Conservation (phyloP, 768 basidiomycete species). For the Termitomyces heimii region DNA sequence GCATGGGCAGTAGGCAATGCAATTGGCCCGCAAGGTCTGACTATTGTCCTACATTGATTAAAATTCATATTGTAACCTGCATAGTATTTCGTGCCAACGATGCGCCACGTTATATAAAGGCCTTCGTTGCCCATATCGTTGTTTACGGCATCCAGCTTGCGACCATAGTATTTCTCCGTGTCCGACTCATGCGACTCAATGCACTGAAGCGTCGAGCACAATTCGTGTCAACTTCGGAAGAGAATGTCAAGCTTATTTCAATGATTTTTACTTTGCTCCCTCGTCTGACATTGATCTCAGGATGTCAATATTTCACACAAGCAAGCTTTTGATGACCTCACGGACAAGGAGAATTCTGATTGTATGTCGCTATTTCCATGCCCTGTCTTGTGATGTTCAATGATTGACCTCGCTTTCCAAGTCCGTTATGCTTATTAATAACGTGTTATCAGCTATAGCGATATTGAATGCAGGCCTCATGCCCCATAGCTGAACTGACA, state of each 20-base stretch:
- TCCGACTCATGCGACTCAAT: slow-evolving; percentile 37
- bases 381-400: background rate
- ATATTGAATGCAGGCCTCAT: background rate
- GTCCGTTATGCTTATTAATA: slow-evolving; percentile 32
- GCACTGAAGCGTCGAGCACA: slow-evolving; percentile 33
- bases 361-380: slow-evolving; percentile 20
- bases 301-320: slow-evolving; percentile 28
- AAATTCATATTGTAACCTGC: background rate
- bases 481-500: background rate
- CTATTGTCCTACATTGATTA: background rate
- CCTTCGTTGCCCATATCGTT: slow-evolving; percentile 40
- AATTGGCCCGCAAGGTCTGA: slow-evolving; percentile 35
- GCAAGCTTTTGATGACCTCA: slow-evolving; percentile 43
- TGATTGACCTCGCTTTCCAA: slow-evolving; percentile 8
- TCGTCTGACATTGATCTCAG: slow-evolving; percentile 10
- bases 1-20: slow-evolving; percentile 50
- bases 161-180: slow-evolving; percentile 31
- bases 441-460: background rate
- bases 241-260: background rate
- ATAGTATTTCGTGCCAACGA: slow-evolving; percentile 40
- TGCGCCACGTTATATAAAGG: slow-evolving; percentile 39
- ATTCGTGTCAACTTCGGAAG: background rate
- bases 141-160: slow-evolving; percentile 39
- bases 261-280: background rate
- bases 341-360: slow-evolving; percentile 42